A percentile compares a stretch with the other conserved stretches of the same genome.
phyloP scores from a whole-genome alignment of 192 early-diverging fungal genomes.

The Coemansia sp. region DNA sequence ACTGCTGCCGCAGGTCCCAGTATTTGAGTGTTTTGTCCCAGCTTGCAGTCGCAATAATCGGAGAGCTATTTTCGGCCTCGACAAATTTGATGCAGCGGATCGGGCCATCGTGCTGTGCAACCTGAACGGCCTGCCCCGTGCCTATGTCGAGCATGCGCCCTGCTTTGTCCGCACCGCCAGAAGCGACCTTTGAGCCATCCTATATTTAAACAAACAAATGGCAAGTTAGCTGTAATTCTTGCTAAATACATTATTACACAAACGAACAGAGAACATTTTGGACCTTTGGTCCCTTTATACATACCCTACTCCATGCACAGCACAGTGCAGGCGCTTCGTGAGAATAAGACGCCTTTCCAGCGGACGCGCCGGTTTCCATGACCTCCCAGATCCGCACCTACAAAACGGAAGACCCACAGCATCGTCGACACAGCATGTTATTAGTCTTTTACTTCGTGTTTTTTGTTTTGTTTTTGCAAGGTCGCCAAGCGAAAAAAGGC shows the following conservation, averaged over 20 bases:
- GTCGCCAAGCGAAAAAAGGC: neutral
- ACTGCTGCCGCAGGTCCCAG: slow-evolving; percentile 85
- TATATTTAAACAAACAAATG: slow-evolving; percentile 25
- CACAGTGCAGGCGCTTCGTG: slow-evolving; percentile 84
- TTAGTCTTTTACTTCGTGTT: neutral
- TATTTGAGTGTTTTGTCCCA: slow-evolving; percentile 98
- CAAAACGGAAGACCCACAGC: neutral
- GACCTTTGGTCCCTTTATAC: slow-evolving; percentile 16
- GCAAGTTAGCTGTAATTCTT: neutral
- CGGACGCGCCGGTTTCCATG: slow-evolving; percentile 68
- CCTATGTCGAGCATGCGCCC: slow-evolving; percentile 81
- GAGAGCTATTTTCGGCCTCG: slow-evolving; percentile 59
- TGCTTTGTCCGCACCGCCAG: slow-evolving; percentile 88
- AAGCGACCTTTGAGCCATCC: slow-evolving; percentile 89
- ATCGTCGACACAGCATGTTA: no score
- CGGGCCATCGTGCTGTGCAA: slow-evolving; percentile 89
- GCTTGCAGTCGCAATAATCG: slow-evolving; percentile 82
- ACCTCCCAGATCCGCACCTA: slow-evolving; percentile 95
- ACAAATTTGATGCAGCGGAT: slow-evolving; percentile 80
- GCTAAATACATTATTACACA: no score
- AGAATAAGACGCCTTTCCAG: slow-evolving; percentile 75
- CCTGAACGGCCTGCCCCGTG: slow-evolving; percentile 77
- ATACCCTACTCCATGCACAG: slow-evolving; percentile 71
- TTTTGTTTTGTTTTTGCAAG: neutral
- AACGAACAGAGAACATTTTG: no score